Evolutionary conservation across 345 rosid genomes (phyloP), one percentile per base, ranked within the genome.

Genomic region (Diplotaxis tenuifolia): DNA sequence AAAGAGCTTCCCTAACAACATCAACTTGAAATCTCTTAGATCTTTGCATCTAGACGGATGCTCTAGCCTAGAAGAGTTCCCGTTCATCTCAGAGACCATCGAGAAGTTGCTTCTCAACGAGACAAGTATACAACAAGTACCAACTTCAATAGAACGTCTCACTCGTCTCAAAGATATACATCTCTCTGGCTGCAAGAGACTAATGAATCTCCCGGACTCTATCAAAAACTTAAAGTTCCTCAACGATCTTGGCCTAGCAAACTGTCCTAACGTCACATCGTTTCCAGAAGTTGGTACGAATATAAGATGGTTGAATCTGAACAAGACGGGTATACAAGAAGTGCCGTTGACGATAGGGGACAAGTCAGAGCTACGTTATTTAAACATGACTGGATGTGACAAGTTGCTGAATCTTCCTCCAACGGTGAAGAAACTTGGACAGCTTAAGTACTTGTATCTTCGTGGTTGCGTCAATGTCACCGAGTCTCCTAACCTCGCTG

Each of bases 11-110:
- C 79, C 79, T 9, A 63, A 64, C 71, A 76, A 76, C 62, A 70
- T 76, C 75, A 57, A 70, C 67, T 57, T 70, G 9, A 77, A 77
- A 49, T 77, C 80, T 7, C 80, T 77, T 15, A 76, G 9, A 14
- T 56, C 3, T 70, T 67, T 76, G 11, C 54, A 7, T 10, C 57
- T 77, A 0, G n/a, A 77, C 20, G 76, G 80, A 9, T 71, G 76
- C 74, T 58, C 56, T 23, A 71, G 72, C 72, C 4, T 77, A 15
- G 62, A 77, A 50, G 76, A 77, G 67, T 76, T 76, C 19, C 80
- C 80, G 42, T 32, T 56, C 0, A 56, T 70, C 71, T 76, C 80
- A 14, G 67, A 70, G 1, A 63, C 61, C 0, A 1, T 70, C 10
- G 71, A 76, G 55, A 70, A 15, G 23, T 27, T 76, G 54, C 6